phyloP scores from a whole-genome alignment of 2,329 filamentous ascomycete species.

The Claviceps quebecensis region DNA sequence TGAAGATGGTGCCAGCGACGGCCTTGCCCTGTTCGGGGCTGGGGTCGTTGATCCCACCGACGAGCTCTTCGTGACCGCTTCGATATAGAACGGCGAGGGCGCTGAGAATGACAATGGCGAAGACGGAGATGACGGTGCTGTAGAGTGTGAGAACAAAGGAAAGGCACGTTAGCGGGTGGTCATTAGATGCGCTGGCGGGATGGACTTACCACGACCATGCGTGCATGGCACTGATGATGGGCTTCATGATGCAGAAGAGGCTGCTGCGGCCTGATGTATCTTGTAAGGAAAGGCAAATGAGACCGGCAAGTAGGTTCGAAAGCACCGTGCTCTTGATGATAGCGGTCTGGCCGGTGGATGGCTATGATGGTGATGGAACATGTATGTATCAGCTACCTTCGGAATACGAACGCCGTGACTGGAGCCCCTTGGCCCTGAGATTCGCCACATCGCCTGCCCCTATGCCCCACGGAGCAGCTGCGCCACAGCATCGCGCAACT shows the following conservation, averaged over 20 bases:
- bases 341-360: background rate
- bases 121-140: constrained; percentile 59
- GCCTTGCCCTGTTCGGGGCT: constrained; percentile 59
- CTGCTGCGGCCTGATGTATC: background rate
- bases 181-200: background rate
- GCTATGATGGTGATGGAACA: too few relatives aligned
- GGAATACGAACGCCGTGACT: too few relatives aligned
- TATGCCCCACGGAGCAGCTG: too few relatives aligned
- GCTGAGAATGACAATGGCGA: constrained; percentile 52
- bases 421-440: too few relatives aligned
- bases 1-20: constrained; percentile 75
- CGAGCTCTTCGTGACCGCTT: constrained; percentile 67
- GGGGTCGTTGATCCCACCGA: constrained; percentile 59
- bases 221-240: constrained; percentile 78
- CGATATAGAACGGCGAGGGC: constrained; percentile 59
- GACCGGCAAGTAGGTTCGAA: background rate
- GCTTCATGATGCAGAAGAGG: constrained; percentile 62
- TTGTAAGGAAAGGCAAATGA: too few relatives aligned
- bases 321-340: background rate
- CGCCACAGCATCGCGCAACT: too few relatives aligned
- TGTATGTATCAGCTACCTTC: too few relatives aligned
- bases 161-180: constrained; percentile 11
- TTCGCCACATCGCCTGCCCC: too few relatives aligned
- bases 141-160: background rate
- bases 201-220: constrained; percentile 79